Percentiles rank a stretch among this genome's conserved stretches.
Conservation (phyloP, 2,329 filamentous ascomycete species). For the Curvularia eragrostidis region DNA sequence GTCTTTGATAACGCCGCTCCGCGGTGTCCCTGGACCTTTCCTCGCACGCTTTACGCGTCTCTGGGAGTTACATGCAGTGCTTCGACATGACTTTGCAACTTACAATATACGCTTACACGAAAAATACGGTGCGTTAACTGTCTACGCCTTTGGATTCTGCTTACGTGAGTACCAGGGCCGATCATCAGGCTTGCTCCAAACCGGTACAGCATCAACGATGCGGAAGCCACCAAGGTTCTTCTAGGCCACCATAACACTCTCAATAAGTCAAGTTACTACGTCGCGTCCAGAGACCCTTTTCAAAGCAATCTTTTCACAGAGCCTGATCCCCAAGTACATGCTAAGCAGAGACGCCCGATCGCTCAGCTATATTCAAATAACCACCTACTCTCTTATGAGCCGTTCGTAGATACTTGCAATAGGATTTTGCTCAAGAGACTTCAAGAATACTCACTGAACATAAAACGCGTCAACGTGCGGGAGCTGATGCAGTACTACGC, state of each 20-base stretch:
- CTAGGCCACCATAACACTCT: conserved; percentile 18
- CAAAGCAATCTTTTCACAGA: neutral
- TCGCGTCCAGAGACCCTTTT: neutral
- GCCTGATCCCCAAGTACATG: conserved; percentile 40
- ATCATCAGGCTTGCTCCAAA: conserved; percentile 27
- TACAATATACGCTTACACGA: too few relatives aligned
- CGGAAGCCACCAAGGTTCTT: conserved; percentile 15
- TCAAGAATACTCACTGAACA: conserved; percentile 29
- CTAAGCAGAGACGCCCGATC: too few relatives aligned
- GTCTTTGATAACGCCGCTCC: too few relatives aligned
- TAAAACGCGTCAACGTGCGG: conserved; percentile 44
- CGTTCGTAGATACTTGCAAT: conserved; percentile 49
- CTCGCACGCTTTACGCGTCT: too few relatives aligned
- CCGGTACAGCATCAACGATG: conserved; percentile 23
- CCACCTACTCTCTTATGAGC: conserved; percentile 48
- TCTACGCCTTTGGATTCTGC: too few relatives aligned
- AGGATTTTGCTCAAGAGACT: conserved; percentile 43
- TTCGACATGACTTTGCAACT: too few relatives aligned
- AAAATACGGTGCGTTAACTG: too few relatives aligned
- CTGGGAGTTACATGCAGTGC: too few relatives aligned
- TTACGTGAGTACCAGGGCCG: too few relatives aligned
- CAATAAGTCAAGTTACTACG: conserved; percentile 5
- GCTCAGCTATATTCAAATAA: conserved; percentile 51
- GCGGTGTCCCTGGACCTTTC: too few relatives aligned
- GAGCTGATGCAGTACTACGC: conserved; percentile 58